Conservation (phyloP, 306 rosid genomes). For the Inga laurina region DNA sequence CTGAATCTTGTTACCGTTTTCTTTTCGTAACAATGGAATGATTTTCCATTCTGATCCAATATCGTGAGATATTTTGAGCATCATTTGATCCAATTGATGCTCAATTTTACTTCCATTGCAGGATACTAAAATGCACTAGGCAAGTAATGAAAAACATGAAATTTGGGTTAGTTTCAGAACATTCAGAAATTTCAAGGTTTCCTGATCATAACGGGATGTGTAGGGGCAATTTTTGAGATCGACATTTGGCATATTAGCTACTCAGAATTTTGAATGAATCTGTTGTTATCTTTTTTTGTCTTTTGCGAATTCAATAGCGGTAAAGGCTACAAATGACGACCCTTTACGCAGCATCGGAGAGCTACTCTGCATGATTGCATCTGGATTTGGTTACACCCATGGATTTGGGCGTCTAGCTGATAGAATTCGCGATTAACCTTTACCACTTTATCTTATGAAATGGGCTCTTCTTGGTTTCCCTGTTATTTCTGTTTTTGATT, state of each 20-base stretch:
- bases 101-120: neutral
- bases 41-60: neutral
- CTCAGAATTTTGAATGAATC: slow-evolving; percentile 18
- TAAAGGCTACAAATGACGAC: neutral
- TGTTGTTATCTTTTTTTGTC: neutral
- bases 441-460: neutral
- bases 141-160: neutral
- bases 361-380: neutral
- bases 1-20: neutral
- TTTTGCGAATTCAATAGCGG: neutral
- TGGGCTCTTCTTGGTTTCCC: neutral
- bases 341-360: neutral
- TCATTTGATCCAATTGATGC: neutral
- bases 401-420: neutral
- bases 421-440: neutral
- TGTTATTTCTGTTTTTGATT: neutral
- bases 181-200: neutral
- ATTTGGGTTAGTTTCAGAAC: too few relatives aligned
- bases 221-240: neutral
- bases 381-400: neutral
- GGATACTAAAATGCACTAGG: neutral
- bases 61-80: neutral
- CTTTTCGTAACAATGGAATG: neutral
- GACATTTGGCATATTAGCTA: slow-evolving; percentile 11
- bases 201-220: neutral